Conservation (phyloP, 176 grass and related monocot genomes). For the Puya raimondii region DNA sequence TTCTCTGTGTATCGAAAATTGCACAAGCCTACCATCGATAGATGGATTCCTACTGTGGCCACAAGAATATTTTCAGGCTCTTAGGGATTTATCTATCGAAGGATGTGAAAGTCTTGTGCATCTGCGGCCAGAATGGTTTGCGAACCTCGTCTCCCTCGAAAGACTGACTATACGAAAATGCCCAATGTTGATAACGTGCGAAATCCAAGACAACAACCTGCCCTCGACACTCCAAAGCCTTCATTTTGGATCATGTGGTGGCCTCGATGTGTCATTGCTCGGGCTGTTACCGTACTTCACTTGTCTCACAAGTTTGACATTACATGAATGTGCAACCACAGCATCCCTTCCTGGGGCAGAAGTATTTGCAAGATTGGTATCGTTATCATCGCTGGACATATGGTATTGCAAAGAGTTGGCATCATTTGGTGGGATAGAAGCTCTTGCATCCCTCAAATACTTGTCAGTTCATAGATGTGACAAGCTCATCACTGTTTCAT, state of each 20-base stretch:
- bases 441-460: not conserved
- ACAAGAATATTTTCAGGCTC: too few species aligned
- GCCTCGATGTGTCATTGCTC: not conserved
- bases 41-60: too few species aligned
- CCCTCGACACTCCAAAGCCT: not conserved
- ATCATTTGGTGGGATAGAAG: constrained; percentile 1
- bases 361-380: not conserved
- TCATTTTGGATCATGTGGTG: not conserved
- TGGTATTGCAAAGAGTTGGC: not conserved
- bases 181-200: too few species aligned
- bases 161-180: too few species aligned
- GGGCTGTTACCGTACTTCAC: too few species aligned
- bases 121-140: too few species aligned
- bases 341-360: not conserved
- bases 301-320: not conserved
- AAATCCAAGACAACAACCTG: not conserved
- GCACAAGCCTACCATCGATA: too few species aligned
- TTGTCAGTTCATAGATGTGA: not conserved
- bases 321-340: not conserved
- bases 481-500: not conserved
- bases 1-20: not conserved
- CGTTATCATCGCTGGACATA: not conserved
- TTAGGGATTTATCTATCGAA: too few species aligned
- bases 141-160: too few species aligned
- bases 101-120: too few species aligned